phyloP scores from a whole-genome alignment of 2,329 filamentous ascomycete species.

The Pseudogymnoascus sp. region DNA sequence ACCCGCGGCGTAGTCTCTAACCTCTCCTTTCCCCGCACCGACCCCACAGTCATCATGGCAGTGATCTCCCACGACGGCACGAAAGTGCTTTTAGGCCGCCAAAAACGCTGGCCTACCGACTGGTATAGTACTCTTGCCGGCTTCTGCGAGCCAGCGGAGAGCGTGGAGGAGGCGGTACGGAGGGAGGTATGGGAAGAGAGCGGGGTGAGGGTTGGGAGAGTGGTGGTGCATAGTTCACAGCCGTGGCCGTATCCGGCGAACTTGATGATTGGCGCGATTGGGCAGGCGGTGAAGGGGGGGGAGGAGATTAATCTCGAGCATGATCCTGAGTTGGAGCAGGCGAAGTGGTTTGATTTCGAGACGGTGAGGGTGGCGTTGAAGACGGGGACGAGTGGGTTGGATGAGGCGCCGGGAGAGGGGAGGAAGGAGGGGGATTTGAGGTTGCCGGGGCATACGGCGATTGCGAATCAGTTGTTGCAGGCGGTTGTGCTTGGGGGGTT shows the following conservation, averaged over 20 bases:
- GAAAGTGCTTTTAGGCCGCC: slow-evolving; percentile 66
- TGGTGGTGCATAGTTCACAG: slow-evolving; percentile 77
- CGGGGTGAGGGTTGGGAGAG: slow-evolving; percentile 68
- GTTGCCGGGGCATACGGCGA: slow-evolving; percentile 79
- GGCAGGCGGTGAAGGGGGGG: slow-evolving; percentile 71
- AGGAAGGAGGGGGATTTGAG: slow-evolving; percentile 74
- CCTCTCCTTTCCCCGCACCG: slow-evolving; percentile 81
- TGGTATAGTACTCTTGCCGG: slow-evolving; percentile 89
- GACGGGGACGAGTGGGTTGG: slow-evolving; percentile 61
- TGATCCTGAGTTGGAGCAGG: slow-evolving; percentile 85
- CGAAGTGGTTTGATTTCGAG: slow-evolving; percentile 79
- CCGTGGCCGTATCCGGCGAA: slow-evolving; percentile 84
- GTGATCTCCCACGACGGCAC: slow-evolving; percentile 76
- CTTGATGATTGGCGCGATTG: slow-evolving; percentile 82
- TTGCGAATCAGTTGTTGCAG: slow-evolving; percentile 81
- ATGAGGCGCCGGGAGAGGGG: slow-evolving; percentile 54
- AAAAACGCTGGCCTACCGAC: slow-evolving; percentile 72
- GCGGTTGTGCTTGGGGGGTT: slow-evolving; percentile 72
- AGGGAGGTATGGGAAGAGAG: slow-evolving; percentile 84
- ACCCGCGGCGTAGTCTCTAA: slow-evolving; percentile 85
- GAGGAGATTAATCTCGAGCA: slow-evolving; percentile 79
- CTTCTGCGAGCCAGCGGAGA: slow-evolving; percentile 80
- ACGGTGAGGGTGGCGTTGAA: slow-evolving; percentile 71
- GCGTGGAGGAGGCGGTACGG: slow-evolving; percentile 75
- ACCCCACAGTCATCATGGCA: slow-evolving; percentile 85